A percentile compares a stretch with the other conserved stretches of the same genome.
phyloP scores from a whole-genome alignment of 129 eudicot species.

The Apium graveolens region DNA sequence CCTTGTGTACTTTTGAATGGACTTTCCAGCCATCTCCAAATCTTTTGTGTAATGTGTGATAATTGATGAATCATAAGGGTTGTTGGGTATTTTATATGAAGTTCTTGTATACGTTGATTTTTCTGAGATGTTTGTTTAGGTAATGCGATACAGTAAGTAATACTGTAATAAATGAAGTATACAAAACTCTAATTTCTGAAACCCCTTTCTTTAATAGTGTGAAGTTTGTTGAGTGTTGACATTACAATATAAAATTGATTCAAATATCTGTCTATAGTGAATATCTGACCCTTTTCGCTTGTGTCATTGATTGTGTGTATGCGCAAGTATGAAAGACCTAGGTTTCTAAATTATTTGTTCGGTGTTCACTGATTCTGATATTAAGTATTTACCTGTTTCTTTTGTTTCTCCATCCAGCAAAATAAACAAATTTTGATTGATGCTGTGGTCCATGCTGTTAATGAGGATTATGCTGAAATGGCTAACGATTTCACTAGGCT shows the following conservation, averaged over 20 bases:
- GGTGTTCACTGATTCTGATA: neutral
- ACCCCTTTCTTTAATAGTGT: neutral
- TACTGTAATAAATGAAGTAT: neutral
- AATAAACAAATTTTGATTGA: slow-evolving; percentile 92
- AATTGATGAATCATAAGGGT: neutral
- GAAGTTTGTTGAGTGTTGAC: neutral
- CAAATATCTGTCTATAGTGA: neutral
- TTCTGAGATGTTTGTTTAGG: neutral
- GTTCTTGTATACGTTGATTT: neutral
- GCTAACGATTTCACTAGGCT: slow-evolving; percentile 98
- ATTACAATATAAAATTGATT: neutral
- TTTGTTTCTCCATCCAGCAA: slow-evolving; percentile 45
- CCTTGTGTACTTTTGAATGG: neutral
- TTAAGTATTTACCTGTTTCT: neutral
- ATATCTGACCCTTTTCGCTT: neutral
- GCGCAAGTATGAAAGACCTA: neutral
- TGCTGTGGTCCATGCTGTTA: slow-evolving; percentile 99
- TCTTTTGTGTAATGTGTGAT: neutral
- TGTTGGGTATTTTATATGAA: neutral
- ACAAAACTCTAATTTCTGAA: neutral
- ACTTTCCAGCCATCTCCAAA: neutral
- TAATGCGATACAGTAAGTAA: neutral
- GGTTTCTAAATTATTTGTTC: neutral
- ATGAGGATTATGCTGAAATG: slow-evolving; percentile 96
- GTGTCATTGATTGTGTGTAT: neutral